Evolutionary conservation across 139 green algal species (phyloP).

Genomic region (Picochlorum sp.): DNA sequence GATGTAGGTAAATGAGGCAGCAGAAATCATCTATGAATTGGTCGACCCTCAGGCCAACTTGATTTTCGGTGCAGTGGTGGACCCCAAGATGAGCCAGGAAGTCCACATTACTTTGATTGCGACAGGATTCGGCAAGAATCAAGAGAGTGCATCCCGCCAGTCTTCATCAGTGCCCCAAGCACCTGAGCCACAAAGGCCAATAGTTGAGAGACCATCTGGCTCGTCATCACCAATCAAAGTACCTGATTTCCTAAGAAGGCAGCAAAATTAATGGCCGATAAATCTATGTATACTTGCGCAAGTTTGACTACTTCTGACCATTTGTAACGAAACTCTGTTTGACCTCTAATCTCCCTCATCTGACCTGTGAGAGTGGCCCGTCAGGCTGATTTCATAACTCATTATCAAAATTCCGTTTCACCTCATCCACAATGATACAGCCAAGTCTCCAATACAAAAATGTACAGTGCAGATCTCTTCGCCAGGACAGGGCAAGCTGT

Average conservation of each 20-base stretch:
- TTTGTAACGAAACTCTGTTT: no score
- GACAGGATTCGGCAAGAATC: constrained; percentile 69
- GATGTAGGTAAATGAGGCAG: constrained; percentile 72
- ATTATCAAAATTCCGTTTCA: no score
- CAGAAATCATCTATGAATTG: constrained; percentile 85
- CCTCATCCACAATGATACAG: no score
- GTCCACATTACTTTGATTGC: constrained; percentile 87
- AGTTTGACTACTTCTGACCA: no score
- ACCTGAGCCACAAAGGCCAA: neutral
- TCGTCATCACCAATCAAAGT: constrained; percentile 1
- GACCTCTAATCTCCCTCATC: no score
- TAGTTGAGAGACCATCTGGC: neutral
- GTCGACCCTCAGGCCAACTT: constrained; percentile 81
- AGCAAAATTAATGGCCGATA: neutral
- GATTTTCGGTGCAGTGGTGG: constrained; percentile 85
- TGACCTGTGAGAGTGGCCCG: no score
- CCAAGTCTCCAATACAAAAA: no score
- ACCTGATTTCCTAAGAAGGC: neutral
- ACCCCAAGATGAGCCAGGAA: constrained; percentile 40
- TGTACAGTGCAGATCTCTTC: no score
- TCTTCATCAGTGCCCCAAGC: neutral
- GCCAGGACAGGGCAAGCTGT: no score
- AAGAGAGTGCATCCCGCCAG: neutral
- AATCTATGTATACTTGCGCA: no score
- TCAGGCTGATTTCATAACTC: no score